Conservation (phyloP, 768 basidiomycete genomes). For the Leucocoprinus leucothites region DNA sequence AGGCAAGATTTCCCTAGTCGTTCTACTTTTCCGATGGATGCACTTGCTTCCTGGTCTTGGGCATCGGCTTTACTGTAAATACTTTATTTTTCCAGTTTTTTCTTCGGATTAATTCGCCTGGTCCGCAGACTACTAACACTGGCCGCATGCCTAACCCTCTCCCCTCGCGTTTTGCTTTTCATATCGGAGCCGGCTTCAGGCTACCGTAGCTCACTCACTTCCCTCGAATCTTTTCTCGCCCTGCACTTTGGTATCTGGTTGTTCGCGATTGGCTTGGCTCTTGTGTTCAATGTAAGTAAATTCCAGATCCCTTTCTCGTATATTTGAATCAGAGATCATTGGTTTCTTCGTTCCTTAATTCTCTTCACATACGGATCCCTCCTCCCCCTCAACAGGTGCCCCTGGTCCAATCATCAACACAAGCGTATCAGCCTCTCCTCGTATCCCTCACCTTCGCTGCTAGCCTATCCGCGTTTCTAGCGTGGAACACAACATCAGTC, state of each 20-base stretch:
- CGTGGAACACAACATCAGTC: conserved; percentile 60
- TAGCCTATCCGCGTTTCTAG: conserved; percentile 53
- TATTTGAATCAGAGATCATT: conserved; percentile 1
- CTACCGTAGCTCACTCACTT: conserved; percentile 42
- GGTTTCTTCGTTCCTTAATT: not conserved
- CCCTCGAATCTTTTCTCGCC: conserved; percentile 68
- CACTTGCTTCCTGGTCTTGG: conserved; percentile 18
- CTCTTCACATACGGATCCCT: conserved; percentile 34
- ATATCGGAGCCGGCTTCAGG: conserved; percentile 40
- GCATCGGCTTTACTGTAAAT: conserved; percentile 18
- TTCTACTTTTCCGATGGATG: not conserved
- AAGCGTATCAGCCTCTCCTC: conserved; percentile 58
- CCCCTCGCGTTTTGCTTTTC: conserved; percentile 68
- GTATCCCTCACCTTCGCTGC: conserved; percentile 54
- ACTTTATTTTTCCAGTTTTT: not conserved
- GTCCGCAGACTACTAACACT: conserved; percentile 4
- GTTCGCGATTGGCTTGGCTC: conserved; percentile 47
- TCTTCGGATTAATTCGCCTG: not conserved
- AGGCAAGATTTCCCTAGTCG: not conserved
- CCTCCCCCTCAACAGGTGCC: conserved; percentile 36
- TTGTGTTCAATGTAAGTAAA: conserved; percentile 56
- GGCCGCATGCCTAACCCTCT: conserved; percentile 31
- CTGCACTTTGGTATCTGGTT: conserved; percentile 68
- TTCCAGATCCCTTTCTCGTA: not conserved
- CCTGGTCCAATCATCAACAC: conserved; percentile 19